Conservation (phyloP, 75 land plant species). For the Cupressus sempervirens region DNA sequence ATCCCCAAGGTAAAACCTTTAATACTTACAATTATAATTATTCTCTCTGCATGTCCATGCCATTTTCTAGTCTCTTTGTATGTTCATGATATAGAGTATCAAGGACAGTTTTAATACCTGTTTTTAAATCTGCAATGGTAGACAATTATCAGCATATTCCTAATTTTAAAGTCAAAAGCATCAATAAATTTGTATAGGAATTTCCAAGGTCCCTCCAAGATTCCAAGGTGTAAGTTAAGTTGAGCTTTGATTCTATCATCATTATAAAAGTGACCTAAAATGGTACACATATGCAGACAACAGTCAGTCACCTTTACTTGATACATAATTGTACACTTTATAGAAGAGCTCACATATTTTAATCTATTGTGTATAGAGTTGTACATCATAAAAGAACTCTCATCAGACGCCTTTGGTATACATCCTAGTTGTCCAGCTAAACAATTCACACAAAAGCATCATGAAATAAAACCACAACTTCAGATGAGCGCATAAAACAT, state of each 20-base stretch:
- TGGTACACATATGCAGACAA: not conserved
- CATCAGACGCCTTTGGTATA: no score
- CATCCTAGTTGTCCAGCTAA: no score
- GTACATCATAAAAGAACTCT: no score
- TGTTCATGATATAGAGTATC: not conserved
- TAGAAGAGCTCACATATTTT: not conserved
- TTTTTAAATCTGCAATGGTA: not conserved
- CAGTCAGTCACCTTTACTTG: no score
- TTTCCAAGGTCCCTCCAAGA: not conserved
- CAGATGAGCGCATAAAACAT: no score
- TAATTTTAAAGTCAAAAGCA: not conserved
- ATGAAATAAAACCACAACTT: no score
- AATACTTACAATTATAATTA: not conserved
- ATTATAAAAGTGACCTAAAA: not conserved
- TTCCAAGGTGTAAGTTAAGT: not conserved
- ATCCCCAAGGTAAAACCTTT: constrained; percentile 63
- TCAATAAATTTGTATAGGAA: not conserved
- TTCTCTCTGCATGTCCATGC: not conserved
- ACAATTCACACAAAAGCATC: no score
- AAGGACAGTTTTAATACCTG: not conserved
- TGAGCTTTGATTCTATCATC: not conserved
- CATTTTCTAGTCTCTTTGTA: not conserved
- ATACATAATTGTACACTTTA: not conserved
- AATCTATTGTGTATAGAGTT: not conserved
- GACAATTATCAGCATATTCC: not conserved